Evolutionary conservation across 169 alveolate genomes (phyloP).

Genomic region (Babesia sp.): DNA sequence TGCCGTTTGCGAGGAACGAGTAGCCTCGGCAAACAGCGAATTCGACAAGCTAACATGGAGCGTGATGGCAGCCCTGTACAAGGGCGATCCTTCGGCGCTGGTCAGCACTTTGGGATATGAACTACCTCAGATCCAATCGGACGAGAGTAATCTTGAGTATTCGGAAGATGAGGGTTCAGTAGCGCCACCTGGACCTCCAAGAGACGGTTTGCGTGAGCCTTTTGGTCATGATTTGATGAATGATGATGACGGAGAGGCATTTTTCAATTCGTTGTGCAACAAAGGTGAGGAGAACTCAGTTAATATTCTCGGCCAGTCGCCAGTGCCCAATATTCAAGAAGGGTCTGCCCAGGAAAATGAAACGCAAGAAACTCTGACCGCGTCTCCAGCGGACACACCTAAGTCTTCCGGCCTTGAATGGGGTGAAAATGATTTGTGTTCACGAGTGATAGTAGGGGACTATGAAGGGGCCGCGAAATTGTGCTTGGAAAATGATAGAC

Average conservation of each 20-base stretch:
- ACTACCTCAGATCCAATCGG: neutral
- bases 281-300: neutral
- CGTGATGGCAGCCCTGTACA: constrained; percentile 39
- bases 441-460: constrained; percentile 68
- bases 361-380: neutral
- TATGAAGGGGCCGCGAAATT: constrained; percentile 71
- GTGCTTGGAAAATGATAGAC: constrained; percentile 64
- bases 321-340: neutral
- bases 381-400: neutral
- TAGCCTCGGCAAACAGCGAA: constrained; percentile 41
- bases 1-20: constrained; percentile 27
- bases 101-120: constrained; percentile 33
- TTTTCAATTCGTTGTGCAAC: constrained; percentile 47
- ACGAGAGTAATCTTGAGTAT: neutral
- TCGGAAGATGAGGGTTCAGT: neutral
- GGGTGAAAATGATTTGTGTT: constrained; percentile 51
- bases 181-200: neutral
- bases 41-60: constrained; percentile 69
- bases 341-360: neutral
- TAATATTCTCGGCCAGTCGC: constrained; percentile 1
- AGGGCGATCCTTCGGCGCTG: constrained; percentile 15
- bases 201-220: neutral
- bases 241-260: constrained; percentile 57
- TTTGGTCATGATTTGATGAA: constrained; percentile 22
- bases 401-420: neutral